Base-by-base conservation (phyloP, 2,329 filamentous ascomycete species). In the Monascus ruber region DNA sequence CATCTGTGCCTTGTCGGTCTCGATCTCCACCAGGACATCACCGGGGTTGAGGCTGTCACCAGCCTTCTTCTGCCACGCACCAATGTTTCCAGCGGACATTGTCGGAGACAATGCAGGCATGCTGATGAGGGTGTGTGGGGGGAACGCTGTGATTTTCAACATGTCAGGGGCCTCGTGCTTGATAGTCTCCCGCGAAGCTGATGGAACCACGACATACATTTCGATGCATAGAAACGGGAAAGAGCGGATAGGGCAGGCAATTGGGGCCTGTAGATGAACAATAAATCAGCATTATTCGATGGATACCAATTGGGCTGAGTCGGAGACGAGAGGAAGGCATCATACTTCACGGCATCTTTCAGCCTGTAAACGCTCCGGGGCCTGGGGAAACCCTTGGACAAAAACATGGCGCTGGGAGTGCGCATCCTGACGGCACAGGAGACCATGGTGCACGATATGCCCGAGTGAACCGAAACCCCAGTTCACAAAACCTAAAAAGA, bases 1-100 rank as follows among this genome's bases (percentile, higher is more conserved):
- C 91, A 98, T 98, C 73, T 96, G 91, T 49, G 91, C 91, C 77
- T 98, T 98, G 70, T 98, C 91, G 55, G 91, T 98, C 77, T 98
- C 91, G 58, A 96, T 94, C 74, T 94, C 88, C 52, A 94, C 88
- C 53, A 98, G 72, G 35, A 98, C 91, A 63, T 98, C 91, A 63
- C 91, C 91, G 38, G 93, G 88, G 42, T 77, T 72, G 64, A 98
- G 81, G 47, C 72, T 60, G 66, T 98, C 91, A 60, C 91, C 91
- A 51, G 80, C 74, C 73, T 95, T 93, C 78, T 96, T 98, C 73
- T 96, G 86, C 91, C 91, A 98, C 48, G 80, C 72, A 56, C 91
- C 93, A 66, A 98, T 94, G 72, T 94, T 94, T 63, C 91, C 91
- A 46, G 85, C 74, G 48, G 85, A 88, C 91, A 98, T 98, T 54